phyloP scores from a whole-genome alignment of 371 early-diverging fungal genomes.

The Mortierella sp. region DNA sequence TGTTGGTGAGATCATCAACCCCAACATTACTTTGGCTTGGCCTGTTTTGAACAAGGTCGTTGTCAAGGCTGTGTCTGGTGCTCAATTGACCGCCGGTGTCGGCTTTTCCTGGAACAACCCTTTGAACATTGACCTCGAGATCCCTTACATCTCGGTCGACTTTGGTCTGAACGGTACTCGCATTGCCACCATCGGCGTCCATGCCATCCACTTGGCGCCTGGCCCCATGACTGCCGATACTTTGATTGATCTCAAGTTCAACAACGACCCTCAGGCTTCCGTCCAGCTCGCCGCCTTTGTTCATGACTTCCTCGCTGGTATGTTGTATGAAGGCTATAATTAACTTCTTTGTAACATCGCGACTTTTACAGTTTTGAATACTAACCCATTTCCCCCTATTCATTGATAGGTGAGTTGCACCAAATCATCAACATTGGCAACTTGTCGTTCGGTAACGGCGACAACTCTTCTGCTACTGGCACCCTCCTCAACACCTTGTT shows the following conservation, averaged over 20 bases:
- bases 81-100: constrained; percentile 41
- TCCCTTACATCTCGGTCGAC: constrained; percentile 42
- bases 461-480: constrained; percentile 23
- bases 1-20: constrained; percentile 35
- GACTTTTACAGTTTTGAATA: neutral
- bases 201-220: constrained; percentile 30
- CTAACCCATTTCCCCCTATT: neutral
- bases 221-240: constrained; percentile 45
- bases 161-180: constrained; percentile 47
- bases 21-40: constrained; percentile 31
- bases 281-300: constrained; percentile 39
- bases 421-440: constrained; percentile 54
- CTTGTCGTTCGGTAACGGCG: constrained; percentile 42
- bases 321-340: neutral
- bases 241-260: constrained; percentile 45
- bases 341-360: neutral
- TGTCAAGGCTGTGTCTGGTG: constrained; percentile 41
- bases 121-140: constrained; percentile 42
- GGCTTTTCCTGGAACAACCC: constrained; percentile 54
- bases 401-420: constrained; percentile 34
- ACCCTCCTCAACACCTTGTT: constrained; percentile 41
- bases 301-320: constrained; percentile 45
- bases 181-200: constrained; percentile 33
- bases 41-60: constrained; percentile 44
- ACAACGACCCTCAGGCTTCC: constrained; percentile 45